These are phyloP conservation scores for Leccinum insolens DNA, from an alignment of 1,284 basidiomycete genomes.

Conservation along the genomic window DNA sequence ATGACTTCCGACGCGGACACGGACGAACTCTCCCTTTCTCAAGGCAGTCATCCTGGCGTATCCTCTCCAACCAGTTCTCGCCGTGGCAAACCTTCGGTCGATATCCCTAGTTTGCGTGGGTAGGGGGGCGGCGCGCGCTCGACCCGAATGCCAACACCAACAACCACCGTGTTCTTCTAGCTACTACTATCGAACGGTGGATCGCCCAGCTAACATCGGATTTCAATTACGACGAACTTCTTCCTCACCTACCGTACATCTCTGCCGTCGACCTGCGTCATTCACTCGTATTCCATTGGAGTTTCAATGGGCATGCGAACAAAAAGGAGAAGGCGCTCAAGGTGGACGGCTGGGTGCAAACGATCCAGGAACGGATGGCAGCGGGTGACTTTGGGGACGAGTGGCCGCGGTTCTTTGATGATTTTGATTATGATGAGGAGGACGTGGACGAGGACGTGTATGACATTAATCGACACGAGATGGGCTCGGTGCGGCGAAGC, in stretches of 20 bases:
- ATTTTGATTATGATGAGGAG: constrained; percentile 36
- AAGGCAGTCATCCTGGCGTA: constrained; percentile 52
- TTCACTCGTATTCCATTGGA: constrained; percentile 84
- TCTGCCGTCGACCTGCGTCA: constrained; percentile 75
- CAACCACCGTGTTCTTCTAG: constrained; percentile 63
- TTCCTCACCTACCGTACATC: constrained; percentile 55
- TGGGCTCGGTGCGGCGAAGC: constrained; percentile 21
- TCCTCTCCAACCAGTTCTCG: constrained; percentile 38
- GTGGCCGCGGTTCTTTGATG: constrained; percentile 47
- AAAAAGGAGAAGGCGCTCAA: constrained; percentile 67
- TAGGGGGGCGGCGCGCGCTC: constrained; percentile 1
- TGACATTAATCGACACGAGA: constrained; percentile 41
- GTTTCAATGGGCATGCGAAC: constrained; percentile 57
- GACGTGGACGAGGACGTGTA: constrained; percentile 43
- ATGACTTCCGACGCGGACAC: constrained; percentile 34
- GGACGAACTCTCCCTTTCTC: constrained; percentile 53
- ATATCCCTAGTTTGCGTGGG: constrained; percentile 36
- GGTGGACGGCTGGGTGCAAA: constrained; percentile 81
- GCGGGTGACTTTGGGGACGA: constrained; percentile 64
- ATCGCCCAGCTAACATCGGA: constrained; percentile 86
- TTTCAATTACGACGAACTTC: constrained; percentile 83
- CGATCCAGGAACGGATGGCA: constrained; percentile 65
- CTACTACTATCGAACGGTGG: constrained; percentile 75
- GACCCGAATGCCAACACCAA: constrained; percentile 19
- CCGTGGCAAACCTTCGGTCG: constrained; percentile 30